Conservation (phyloP, 2,329 filamentous ascomycete species). For the Talaromyces marneffei region DNA sequence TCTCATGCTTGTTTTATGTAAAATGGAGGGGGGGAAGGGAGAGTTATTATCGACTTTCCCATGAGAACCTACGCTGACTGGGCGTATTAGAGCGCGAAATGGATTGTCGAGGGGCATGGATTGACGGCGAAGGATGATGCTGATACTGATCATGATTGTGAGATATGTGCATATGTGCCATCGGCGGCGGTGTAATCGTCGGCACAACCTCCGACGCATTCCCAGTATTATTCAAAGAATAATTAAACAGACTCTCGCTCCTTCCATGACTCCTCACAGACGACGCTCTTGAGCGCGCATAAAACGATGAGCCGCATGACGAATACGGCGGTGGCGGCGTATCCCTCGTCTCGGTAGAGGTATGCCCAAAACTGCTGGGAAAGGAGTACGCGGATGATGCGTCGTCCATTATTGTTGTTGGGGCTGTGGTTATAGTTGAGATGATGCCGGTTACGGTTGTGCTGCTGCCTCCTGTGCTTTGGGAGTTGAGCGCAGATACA, state of each 20-base stretch:
- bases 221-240: not conserved
- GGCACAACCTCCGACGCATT: not conserved
- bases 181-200: slow-evolving; percentile 21
- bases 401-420: slow-evolving; percentile 20
- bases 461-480: slow-evolving; percentile 24
- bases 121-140: not conserved
- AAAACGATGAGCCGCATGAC: slow-evolving; percentile 25
- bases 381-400: slow-evolving; percentile 38
- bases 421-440: not conserved
- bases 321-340: slow-evolving; percentile 41
- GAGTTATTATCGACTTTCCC: not conserved
- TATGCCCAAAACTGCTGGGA: slow-evolving; percentile 41
- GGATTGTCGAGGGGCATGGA: not conserved
- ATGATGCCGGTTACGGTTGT: slow-evolving; percentile 1
- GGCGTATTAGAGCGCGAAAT: not conserved
- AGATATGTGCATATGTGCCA: slow-evolving; percentile 23
- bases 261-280: slow-evolving; percentile 20
- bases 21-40: too few relatives aligned
- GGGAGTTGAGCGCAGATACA: slow-evolving; percentile 8
- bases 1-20: too few relatives aligned
- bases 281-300: slow-evolving; percentile 30
- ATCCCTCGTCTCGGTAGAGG: slow-evolving; percentile 39
- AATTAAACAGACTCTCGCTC: slow-evolving; percentile 6
- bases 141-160: not conserved
- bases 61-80: slow-evolving; percentile 2